Base-by-base conservation (phyloP, 768 basidiomycete species). In the Hygrophorus pudorinus region DNA sequence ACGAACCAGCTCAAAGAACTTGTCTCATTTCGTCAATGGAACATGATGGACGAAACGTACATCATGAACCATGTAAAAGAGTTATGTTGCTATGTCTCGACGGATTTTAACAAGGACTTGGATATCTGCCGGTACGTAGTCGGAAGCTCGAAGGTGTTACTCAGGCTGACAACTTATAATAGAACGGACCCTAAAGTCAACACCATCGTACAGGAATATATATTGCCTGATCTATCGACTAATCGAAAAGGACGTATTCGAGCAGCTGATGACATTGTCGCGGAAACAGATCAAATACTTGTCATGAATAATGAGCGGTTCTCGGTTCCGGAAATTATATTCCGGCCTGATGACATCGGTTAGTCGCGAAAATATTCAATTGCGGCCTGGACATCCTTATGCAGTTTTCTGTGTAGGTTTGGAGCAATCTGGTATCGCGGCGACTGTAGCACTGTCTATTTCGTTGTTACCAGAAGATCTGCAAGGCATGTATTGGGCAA, bases 1-100 rank as follows among this genome's bases (percentile, higher is more conserved):
- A 97, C 93, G 18, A 97, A 98, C 63, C 87, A 94, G 41, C 74
- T 98, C 17, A 96, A 96, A 58, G 88, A 93, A 57, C 72, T 93
- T 36, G 78, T 93, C 4, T 94, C 91, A 10, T 97, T 86, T 60
- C 81, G 94, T 35, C 93, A 97, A 58, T 97, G 89, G 87, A 89
- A 97, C 61, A 90, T 97, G 87, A 92, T 93, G 81, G 91, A 96
- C 56, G 85, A 97, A 60, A 93, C 90, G 2, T 78, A 84, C 60
- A 85, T 97, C 57, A 82, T 96, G 70, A 92, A 94, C 65, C 76
- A 85, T 55, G 84, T 90, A 54, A 92, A 94, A 61, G 91, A 97
- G 61, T 62, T 76, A 12, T 92, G 89, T 59, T 92, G 90, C 63
- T 96, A 82, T 61, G 83, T 94, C 44, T 80, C 88, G 10, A 66